Conservation (phyloP, 31 red algal species). For the Asparagopsis taxiformis region DNA sequence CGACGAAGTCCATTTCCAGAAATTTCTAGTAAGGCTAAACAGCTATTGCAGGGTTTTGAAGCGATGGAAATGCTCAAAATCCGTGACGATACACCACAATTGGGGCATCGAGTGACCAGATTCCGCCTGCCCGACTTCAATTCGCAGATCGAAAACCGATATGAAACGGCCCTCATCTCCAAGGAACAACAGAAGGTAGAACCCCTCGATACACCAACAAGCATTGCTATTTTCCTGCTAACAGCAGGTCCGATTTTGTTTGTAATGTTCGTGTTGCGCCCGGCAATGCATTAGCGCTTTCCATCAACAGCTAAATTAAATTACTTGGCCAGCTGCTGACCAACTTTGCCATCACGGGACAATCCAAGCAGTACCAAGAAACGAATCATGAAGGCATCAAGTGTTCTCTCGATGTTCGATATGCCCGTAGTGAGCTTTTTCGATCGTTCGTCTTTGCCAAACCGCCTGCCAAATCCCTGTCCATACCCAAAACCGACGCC, state of each 20-base stretch:
- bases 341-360: too few relatives aligned
- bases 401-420: slow-evolving; percentile 7
- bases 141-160: slow-evolving; percentile 27
- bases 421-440: slow-evolving; percentile 6
- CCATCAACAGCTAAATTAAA: too few relatives aligned
- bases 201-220: slow-evolving; percentile 25
- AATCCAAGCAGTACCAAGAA: slow-evolving; percentile 26
- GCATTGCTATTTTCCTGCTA: slow-evolving; percentile 7
- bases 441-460: slow-evolving; percentile 47
- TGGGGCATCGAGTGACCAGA: slow-evolving; percentile 35
- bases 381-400: slow-evolving; percentile 36
- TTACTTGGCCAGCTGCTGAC: too few relatives aligned
- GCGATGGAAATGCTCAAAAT: slow-evolving; percentile 69
- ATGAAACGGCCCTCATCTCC: slow-evolving; percentile 49
- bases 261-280: slow-evolving; percentile 3
- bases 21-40: slow-evolving; percentile 62
- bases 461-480: slow-evolving; percentile 61
- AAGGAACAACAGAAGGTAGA: slow-evolving; percentile 6
- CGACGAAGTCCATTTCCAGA: slow-evolving; percentile 42
- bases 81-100: slow-evolving; percentile 19
- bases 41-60: slow-evolving; percentile 69
- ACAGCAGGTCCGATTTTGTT: slow-evolving; percentile 3
- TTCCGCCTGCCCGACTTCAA: slow-evolving; percentile 54
- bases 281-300: not conserved
- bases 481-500: slow-evolving; percentile 66